A percentile compares a stretch with the other conserved stretches of the same genome.
Conservation (phyloP, 1,284 basidiomycete species). For the Psilocybe mexicana region DNA sequence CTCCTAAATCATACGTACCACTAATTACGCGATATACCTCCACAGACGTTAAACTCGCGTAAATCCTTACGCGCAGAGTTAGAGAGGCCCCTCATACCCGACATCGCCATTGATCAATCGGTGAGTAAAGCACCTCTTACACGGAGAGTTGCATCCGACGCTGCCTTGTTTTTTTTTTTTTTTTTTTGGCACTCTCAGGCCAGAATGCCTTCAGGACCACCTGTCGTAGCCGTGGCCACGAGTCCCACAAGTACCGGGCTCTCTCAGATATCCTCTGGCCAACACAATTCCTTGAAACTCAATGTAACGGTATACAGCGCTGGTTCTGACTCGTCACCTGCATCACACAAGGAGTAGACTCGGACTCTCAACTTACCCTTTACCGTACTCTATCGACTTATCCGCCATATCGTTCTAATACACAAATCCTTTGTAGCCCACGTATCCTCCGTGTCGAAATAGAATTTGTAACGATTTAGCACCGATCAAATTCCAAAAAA, state of each 20-base stretch:
- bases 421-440: no score
- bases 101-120: constrained; percentile 19
- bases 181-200: no score
- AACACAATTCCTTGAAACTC: background rate
- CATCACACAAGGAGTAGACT: background rate
- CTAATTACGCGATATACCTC: no score
- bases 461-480: no score
- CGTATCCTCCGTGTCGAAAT: no score
- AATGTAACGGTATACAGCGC: background rate
- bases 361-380: background rate
- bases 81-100: constrained; percentile 19
- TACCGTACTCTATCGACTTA: no score
- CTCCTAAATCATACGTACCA: background rate
- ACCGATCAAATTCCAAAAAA: no score
- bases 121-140: constrained; percentile 2
- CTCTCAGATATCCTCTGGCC: background rate
- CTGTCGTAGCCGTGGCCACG: background rate
- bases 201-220: background rate
- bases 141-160: background rate
- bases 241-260: background rate
- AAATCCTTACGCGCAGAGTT: constrained; percentile 23
- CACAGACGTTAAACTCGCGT: constrained; percentile 26
- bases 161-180: background rate
- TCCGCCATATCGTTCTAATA: no score
- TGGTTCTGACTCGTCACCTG: background rate